These are phyloP conservation scores for Calonectria crousiana DNA, from an alignment of 2,329 filamentous ascomycete genomes.

Conservation along the genomic window DNA sequence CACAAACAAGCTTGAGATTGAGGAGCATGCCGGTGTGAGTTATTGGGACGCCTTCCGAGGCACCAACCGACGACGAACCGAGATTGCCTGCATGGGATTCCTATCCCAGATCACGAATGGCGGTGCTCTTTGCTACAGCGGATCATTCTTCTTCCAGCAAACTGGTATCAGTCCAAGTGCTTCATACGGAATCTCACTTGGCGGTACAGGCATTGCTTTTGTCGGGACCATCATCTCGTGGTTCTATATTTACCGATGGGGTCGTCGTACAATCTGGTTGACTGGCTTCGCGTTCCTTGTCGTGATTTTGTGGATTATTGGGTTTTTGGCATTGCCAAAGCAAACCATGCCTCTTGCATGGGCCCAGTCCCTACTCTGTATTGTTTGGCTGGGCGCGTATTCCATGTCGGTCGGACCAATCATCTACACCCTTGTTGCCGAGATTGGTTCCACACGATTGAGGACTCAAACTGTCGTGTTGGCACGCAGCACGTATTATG, in stretches of 20 bases:
- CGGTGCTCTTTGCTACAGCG: constrained; percentile 55
- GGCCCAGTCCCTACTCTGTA: constrained; percentile 55
- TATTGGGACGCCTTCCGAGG: constrained; percentile 63
- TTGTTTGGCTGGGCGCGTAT: constrained; percentile 60
- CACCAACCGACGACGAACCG: constrained; percentile 59
- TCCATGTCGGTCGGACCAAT: constrained; percentile 59
- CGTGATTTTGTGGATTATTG: constrained; percentile 57
- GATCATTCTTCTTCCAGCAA: constrained; percentile 61
- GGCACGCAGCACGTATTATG: constrained; percentile 54
- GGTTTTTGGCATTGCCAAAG: constrained; percentile 54
- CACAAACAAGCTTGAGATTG: constrained; percentile 60
- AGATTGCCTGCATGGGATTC: constrained; percentile 58
- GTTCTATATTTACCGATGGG: constrained; percentile 56
- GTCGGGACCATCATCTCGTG: constrained; percentile 58
- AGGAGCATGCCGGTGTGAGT: constrained; percentile 51
- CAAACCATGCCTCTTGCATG: constrained; percentile 51
- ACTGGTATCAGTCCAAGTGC: constrained; percentile 53
- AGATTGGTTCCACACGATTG: constrained; percentile 57
- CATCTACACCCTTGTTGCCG: constrained; percentile 57
- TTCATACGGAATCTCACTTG: constrained; percentile 57
- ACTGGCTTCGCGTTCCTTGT: constrained; percentile 52
- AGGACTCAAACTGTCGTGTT: constrained; percentile 58
- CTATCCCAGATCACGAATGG: constrained; percentile 57
- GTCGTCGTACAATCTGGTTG: constrained; percentile 58
- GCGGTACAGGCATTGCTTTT: constrained; percentile 58